Evolutionary conservation across 2,329 filamentous ascomycete genomes (phyloP).

Genomic region (Apiospora aurea): DNA sequence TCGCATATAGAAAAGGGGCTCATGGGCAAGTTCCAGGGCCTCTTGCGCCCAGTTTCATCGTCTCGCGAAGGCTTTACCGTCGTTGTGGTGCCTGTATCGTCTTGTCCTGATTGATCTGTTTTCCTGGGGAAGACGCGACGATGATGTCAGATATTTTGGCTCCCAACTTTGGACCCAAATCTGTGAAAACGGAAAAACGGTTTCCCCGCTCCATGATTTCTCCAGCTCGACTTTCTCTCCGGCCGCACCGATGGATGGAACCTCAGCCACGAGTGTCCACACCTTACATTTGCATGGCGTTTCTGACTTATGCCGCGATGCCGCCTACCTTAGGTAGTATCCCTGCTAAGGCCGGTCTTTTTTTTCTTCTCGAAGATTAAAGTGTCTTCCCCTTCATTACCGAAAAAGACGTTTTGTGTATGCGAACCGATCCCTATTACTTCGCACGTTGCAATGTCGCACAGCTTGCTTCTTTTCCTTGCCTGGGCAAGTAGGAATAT

Average conservation of each 20-base stretch:
- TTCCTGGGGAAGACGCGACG: constrained; percentile 4
- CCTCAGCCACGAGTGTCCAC: constrained; percentile 9
- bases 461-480: not conserved
- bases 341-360: not conserved
- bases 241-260: constrained; percentile 9
- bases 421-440: constrained; percentile 11
- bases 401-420: constrained; percentile 17
- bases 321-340: not conserved
- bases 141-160: constrained; percentile 16
- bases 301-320: constrained; percentile 2
- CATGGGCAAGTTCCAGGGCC: not conserved
- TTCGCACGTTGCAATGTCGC: constrained; percentile 10
- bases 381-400: constrained; percentile 14
- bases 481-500: not conserved
- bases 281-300: not conserved
- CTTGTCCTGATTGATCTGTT: not conserved
- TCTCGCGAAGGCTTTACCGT: not conserved
- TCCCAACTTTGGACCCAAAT: not conserved
- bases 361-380: constrained; percentile 5
- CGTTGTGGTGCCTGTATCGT: constrained; percentile 4
- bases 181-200: constrained; percentile 11
- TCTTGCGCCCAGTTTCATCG: not conserved
- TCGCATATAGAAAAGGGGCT: not conserved
- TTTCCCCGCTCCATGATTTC: constrained; percentile 4
- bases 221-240: not conserved